A percentile compares a stretch with the other conserved stretches of the same genome.
Evolutionary conservation across 2,329 filamentous ascomycete genomes (phyloP).

Genomic region (Tolypocladium cylindrosporum): DNA sequence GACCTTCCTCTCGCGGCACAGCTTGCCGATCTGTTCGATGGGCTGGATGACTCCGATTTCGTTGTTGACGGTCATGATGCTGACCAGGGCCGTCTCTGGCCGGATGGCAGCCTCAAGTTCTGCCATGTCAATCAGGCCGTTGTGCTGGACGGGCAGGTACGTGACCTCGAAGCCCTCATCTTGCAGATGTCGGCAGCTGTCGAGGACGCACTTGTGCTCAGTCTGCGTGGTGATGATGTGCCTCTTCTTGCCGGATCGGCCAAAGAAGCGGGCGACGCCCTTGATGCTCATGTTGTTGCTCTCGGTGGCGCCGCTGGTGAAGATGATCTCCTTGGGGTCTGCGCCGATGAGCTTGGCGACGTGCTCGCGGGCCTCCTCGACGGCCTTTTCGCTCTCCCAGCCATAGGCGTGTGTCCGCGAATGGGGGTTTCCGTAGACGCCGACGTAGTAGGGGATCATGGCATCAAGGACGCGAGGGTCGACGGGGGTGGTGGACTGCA

Average conservation of each 20-base stretch:
- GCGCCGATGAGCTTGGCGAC: conserved; percentile 84
- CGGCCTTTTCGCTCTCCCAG: conserved; percentile 93
- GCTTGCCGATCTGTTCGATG: conserved; percentile 80
- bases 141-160: conserved; percentile 84
- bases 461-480: conserved; percentile 91
- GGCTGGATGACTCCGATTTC: conserved; percentile 99
- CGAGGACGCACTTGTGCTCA: conserved; percentile 97
- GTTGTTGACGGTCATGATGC: conserved; percentile 98
- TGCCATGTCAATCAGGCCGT: conserved; percentile 76
- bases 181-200: conserved; percentile 93
- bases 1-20: conserved; percentile 84
- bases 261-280: conserved; percentile 92
- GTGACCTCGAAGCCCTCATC: conserved; percentile 95
- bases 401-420: conserved; percentile 96
- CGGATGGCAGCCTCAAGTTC: conserved; percentile 82
- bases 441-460: conserved; percentile 92
- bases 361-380: conserved; percentile 76
- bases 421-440: conserved; percentile 93
- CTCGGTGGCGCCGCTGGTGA: conserved; percentile 95
- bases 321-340: conserved; percentile 96
- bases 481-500: conserved; percentile 93
- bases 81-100: conserved; percentile 85
- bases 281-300: conserved; percentile 99
- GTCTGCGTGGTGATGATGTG: conserved; percentile 97
- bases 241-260: conserved; percentile 88